Evolutionary conservation across 2,329 filamentous ascomycete species (phyloP), one percentile per base, ranked within the genome.

Genomic region (Byssothecium circinans): DNA sequence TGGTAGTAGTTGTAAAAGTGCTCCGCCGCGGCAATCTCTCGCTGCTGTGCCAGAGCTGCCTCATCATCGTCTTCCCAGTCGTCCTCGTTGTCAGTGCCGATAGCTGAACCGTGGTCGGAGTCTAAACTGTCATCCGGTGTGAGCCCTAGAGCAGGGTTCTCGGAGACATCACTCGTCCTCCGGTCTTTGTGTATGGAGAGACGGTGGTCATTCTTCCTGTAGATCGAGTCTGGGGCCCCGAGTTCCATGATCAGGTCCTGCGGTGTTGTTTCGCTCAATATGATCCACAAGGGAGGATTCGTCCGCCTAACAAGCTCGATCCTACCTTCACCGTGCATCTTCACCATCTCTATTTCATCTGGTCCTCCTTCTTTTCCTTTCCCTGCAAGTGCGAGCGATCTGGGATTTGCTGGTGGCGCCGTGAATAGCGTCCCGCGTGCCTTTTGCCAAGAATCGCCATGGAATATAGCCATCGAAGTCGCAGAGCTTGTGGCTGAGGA

Each of bases 1-100:
- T 92, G 87, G 67, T 96, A 99, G 69, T 99, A 99, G 69, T 97
- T 97, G 73, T 94, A 96, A 68, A 97, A 99, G 30, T 77, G 73
- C 66, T 95, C 89, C 3, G 84, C 81, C 1, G 84, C 82, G 3
- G 71, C 84, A 57, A 67, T 42, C 84, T 78, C 76, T 6, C 72
- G 80, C 18, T 79, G 80, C 20, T 88, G 87, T 18, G 79, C 77
- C 1, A 84, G 83, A 14, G 60, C 67, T 12, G 62, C 65, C 10
- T 65, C 65, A 2, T 70, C 64, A 17, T 75, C 75, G 42, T 76
- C 75, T 50, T 77, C 74, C 45, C 72, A 74, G 35, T 76, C 74
- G 42, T 77, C 74, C 33, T 74, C 75, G 20, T 73, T 68, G 22
- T 69, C 67, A 19, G 65, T 67, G 10, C 60, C 58, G 34, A 67